A percentile compares a stretch with the other conserved stretches of the same genome.
Conservation (phyloP, 2,329 filamentous ascomycete species). For the Reticulascus tulasneorum region DNA sequence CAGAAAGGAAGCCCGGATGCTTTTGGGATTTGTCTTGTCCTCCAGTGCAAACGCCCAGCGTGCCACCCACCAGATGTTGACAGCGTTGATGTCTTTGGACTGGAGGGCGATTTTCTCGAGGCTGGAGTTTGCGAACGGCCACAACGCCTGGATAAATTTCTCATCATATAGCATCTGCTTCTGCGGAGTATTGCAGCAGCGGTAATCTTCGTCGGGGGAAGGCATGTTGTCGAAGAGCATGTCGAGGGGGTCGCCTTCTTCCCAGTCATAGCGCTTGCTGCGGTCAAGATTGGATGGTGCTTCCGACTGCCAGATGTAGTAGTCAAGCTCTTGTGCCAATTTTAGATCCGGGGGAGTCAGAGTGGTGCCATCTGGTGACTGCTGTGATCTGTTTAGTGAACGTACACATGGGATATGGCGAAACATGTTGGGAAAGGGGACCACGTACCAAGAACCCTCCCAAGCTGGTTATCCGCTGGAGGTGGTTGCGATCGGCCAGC, state of each 20-base stretch:
- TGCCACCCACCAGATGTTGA: constrained; percentile 7
- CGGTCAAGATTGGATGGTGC: constrained; percentile 7
- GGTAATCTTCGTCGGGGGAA: constrained; percentile 3
- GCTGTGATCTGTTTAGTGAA: background rate
- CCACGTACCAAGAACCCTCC: background rate
- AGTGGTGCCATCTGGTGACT: background rate
- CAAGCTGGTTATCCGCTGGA: no score
- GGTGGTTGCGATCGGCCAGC: no score
- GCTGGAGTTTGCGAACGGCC: constrained; percentile 12
- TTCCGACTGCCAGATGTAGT: constrained; percentile 6
- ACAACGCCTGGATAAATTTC: constrained; percentile 7
- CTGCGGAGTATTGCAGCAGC: background rate
- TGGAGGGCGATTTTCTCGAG: constrained; percentile 3
- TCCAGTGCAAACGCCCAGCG: constrained; percentile 10
- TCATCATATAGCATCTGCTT: background rate
- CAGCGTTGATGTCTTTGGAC: constrained; percentile 1
- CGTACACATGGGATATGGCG: background rate
- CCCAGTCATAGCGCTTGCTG: constrained; percentile 3
- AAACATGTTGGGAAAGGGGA: background rate
- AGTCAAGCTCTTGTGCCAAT: constrained; percentile 10
- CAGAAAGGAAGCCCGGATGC: constrained; percentile 8
- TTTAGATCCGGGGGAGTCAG: no score
- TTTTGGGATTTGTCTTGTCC: constrained; percentile 5
- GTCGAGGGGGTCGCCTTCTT: constrained; percentile 8
- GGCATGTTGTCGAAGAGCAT: constrained; percentile 6